Conservation (phyloP, 1,139 yeast genomes). For the Blastobotrys capitulatus region DNA sequence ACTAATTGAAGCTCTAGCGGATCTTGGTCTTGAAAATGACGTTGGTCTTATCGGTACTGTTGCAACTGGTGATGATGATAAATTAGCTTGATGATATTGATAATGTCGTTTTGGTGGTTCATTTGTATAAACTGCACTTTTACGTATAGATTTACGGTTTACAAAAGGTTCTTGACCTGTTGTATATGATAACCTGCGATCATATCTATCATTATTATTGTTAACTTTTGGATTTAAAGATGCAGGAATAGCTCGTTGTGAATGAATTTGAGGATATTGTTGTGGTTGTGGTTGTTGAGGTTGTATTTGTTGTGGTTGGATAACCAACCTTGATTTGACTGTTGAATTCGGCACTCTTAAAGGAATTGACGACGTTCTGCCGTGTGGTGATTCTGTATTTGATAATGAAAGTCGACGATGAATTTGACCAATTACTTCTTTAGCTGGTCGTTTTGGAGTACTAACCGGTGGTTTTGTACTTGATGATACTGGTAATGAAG, state of each 20-base stretch:
- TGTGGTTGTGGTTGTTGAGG: neutral
- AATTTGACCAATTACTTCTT: slow-evolving; percentile 23
- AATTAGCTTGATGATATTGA: slow-evolving; percentile 7
- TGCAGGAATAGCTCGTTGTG: neutral
- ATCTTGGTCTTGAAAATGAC: slow-evolving; percentile 10
- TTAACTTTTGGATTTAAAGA: neutral
- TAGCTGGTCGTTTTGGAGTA: slow-evolving; percentile 18
- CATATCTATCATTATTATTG: neutral
- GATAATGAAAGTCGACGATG: slow-evolving; percentile 20
- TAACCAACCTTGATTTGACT: neutral
- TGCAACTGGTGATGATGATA: slow-evolving; percentile 10
- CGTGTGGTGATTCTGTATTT: slow-evolving; percentile 7
- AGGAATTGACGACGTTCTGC: slow-evolving; percentile 18
- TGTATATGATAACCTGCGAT: slow-evolving; percentile 6
- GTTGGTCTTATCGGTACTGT: slow-evolving; percentile 9
- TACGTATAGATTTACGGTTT: slow-evolving; percentile 9
- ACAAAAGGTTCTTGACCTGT: slow-evolving; percentile 12
- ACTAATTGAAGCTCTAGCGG: slow-evolving; percentile 13
- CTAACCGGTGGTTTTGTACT: slow-evolving; percentile 2
- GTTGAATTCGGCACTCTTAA: slow-evolving; percentile 9
- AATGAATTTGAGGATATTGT: neutral
- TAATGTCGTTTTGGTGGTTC: slow-evolving; percentile 7
- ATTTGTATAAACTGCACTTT: slow-evolving; percentile 5
- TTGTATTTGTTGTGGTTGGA: neutral
- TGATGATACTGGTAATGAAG: slow-evolving; percentile 19